A percentile compares a stretch with the other conserved stretches of the same genome.
These are phyloP conservation scores for Talaromyces stipitatus DNA, from an alignment of 495 filamentous ascomycete species.

Conservation along the genomic window DNA sequence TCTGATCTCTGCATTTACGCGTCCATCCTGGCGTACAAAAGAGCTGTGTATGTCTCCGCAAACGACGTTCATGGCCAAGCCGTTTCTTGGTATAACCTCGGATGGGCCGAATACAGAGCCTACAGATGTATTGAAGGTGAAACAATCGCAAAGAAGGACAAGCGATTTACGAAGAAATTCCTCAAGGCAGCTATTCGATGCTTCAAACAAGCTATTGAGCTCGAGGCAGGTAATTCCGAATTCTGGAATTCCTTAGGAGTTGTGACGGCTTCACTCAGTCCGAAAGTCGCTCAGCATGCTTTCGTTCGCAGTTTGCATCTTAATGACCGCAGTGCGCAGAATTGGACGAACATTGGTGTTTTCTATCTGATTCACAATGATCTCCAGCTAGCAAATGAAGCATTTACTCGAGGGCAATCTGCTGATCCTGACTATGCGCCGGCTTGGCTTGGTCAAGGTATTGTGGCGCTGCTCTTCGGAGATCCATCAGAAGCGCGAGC, in stretches of 20 bases:
- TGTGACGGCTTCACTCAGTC: conserved; percentile 74
- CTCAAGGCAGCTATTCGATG: conserved; percentile 78
- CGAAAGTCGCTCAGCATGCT: conserved; percentile 84
- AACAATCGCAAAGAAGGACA: conserved; percentile 25
- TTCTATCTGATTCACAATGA: conserved; percentile 83
- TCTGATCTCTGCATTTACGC: conserved; percentile 47
- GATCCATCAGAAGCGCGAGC: conserved; percentile 66
- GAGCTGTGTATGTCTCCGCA: conserved; percentile 64
- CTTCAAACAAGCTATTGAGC: conserved; percentile 94
- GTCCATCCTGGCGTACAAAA: conserved; percentile 78
- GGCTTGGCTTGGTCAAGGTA: conserved; percentile 90
- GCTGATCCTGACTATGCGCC: conserved; percentile 86
- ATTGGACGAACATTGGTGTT: conserved; percentile 86
- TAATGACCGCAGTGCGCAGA: conserved; percentile 75
- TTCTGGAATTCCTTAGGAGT: conserved; percentile 98
- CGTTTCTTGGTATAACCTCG: conserved; percentile 93
- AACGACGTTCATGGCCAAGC: conserved; percentile 85
- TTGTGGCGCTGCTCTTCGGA: conserved; percentile 69
- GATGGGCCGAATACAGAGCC: conserved; percentile 83
- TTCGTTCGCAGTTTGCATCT: conserved; percentile 88
- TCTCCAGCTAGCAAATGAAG: conserved; percentile 71
- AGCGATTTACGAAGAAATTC: conserved; percentile 49
- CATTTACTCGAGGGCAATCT: conserved; percentile 85
- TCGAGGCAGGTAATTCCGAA: conserved; percentile 90
- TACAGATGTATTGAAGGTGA: conserved; percentile 52